These are phyloP conservation scores for Patellaria atrata DNA, from an alignment of 495 filamentous ascomycete species.

Conservation along the genomic window DNA sequence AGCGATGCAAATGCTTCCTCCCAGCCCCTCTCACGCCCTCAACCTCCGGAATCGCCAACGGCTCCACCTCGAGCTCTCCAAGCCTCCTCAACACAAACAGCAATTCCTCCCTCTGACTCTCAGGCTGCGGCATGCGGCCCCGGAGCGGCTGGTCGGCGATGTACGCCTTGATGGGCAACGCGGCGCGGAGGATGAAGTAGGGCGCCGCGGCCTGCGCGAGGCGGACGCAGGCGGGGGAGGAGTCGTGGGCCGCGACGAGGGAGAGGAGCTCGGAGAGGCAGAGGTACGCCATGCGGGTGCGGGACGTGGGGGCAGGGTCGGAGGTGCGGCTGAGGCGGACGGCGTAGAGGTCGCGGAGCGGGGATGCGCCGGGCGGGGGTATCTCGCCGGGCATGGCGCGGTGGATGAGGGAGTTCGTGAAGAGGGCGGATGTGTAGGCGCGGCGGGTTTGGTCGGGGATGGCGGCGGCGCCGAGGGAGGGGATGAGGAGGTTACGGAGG, in stretches of 20 bases:
- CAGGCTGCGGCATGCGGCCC: constrained; percentile 83
- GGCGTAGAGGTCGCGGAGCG: constrained; percentile 47
- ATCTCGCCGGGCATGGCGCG: constrained; percentile 46
- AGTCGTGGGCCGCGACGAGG: constrained; percentile 22
- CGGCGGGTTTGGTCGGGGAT: constrained; percentile 53
- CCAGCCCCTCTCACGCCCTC: constrained; percentile 38
- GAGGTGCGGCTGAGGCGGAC: constrained; percentile 56
- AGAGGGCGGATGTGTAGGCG: constrained; percentile 63
- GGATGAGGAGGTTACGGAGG: constrained; percentile 57
- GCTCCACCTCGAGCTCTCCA: constrained; percentile 51
- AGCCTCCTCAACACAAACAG: constrained; percentile 52
- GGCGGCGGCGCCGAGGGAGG: constrained; percentile 47
- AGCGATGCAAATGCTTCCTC: constrained; percentile 62
- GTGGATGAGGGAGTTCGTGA: constrained; percentile 72
- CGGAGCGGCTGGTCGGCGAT: constrained; percentile 85
- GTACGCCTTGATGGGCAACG: constrained; percentile 64
- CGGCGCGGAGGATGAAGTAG: constrained; percentile 69
- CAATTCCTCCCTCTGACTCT: constrained; percentile 64
- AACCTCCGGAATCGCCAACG: constrained; percentile 53
- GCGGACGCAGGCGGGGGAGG: constrained; percentile 32
- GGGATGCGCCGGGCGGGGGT: constrained; percentile 26
- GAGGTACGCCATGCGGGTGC: constrained; percentile 60
- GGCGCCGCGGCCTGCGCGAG: constrained; percentile 69
- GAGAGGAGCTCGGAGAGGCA: constrained; percentile 61
- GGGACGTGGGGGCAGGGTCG: constrained; percentile 45